Base-by-base conservation (phyloP, 2,329 filamentous ascomycete species). In the Clonostachys byssicola region DNA sequence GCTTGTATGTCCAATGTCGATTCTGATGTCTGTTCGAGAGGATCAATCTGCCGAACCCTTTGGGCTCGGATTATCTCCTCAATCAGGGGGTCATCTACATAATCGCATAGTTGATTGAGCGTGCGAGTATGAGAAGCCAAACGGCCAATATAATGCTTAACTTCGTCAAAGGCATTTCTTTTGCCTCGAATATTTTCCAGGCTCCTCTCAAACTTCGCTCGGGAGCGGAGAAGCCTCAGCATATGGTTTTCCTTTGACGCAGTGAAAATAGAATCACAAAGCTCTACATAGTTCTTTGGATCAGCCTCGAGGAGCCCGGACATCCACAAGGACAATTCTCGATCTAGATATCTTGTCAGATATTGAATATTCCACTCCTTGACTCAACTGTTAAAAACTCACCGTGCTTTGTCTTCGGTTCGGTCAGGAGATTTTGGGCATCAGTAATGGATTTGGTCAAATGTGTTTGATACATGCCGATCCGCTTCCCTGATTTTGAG, bases 141-240 rank as follows among this genome's bases (percentile, higher is more conserved):
- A 1, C 74, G 63, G 3, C 75, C 73, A 8, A 79, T 54, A 34
- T 63, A 60, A 52, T 78, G 75, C 5, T 59, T 56, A 6, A 67
- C 58, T 16, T 39, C 18, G 43, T 30, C 41, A 14, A 14, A 42
- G 41, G 41, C 23, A 20, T 20, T 42, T 42, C 14, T 14, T 14
- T 14, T 9, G 13, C n/a, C 20, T 20, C 14, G 16, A 18, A 8
- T 16, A 9, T 9, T 16, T 20, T 17, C 9, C 16, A 14, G n/a
- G 12, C 14, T 42, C 4, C 14, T 20, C 14, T 42, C 16, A 9
- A 14, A 16, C 16, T 23, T 16, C 8, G 16, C 14, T 13, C 20
- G 12, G 2, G n/a, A 17, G 41, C n/a, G 16, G 16, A 16, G 23
- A 17, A 14, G 14, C 10, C 14, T 42, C 20, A 23, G n/a, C 12